phyloP scores from a whole-genome alignment of 768 basidiomycete species.

The Tremella fuciformis region DNA sequence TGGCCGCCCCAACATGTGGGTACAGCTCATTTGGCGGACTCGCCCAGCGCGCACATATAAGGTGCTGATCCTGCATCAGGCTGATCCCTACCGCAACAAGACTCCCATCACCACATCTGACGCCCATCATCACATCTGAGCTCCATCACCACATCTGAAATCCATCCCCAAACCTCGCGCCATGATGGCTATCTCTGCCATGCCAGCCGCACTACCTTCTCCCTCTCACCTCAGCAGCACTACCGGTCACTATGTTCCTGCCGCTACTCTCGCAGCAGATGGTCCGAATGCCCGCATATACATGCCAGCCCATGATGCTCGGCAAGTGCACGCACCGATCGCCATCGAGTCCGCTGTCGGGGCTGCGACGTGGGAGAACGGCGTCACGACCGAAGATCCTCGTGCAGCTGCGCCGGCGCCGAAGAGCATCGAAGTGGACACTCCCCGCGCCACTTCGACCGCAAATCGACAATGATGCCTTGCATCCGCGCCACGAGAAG shows the following conservation, averaged over 20 bases:
- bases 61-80: too few relatives aligned
- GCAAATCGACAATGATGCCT: not conserved
- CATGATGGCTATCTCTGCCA: not conserved
- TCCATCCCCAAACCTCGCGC: not conserved
- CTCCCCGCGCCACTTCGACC: not conserved
- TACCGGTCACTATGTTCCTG: not conserved
- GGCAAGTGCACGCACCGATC: not conserved
- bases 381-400: not conserved
- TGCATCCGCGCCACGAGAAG: not conserved
- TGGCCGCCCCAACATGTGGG: too few relatives aligned
- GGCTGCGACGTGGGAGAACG: not conserved
- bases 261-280: not conserved
- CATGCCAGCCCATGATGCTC: not conserved
- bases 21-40: too few relatives aligned
- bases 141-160: too few relatives aligned
- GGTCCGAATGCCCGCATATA: not conserved
- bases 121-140: not conserved
- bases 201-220: not conserved
- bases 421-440: not conserved
- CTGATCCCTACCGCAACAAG: too few relatives aligned
- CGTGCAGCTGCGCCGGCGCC: not conserved
- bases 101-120: too few relatives aligned
- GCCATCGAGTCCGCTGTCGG: not conserved
- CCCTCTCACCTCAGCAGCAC: not conserved
- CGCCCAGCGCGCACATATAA: too few relatives aligned